These are phyloP conservation scores for Thielaviopsis populi DNA, from an alignment of 2,329 filamentous ascomycete genomes.

Conservation along the genomic window DNA sequence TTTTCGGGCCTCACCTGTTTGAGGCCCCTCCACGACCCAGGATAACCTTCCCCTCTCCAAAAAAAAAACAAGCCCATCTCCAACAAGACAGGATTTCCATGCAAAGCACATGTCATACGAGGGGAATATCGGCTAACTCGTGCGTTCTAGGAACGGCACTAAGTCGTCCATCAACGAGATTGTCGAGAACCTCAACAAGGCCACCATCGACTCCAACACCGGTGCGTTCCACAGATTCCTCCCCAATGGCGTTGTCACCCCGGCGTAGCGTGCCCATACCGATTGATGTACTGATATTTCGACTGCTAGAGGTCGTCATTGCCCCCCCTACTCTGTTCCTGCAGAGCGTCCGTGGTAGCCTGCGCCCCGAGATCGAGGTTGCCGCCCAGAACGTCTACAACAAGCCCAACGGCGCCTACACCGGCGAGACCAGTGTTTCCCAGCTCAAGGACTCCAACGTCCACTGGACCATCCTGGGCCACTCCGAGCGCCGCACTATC, in stretches of 20 bases:
- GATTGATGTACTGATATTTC: neutral
- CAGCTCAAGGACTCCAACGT: constrained; percentile 84
- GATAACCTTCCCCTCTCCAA: neutral
- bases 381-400: constrained; percentile 95
- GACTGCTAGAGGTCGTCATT: constrained; percentile 69
- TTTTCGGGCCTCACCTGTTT: constrained; percentile 5
- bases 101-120: neutral
- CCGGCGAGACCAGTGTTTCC: constrained; percentile 83
- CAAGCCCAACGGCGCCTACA: constrained; percentile 93
- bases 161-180: constrained; percentile 81
- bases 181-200: constrained; percentile 74
- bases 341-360: constrained; percentile 63
- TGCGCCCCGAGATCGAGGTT: constrained; percentile 64
- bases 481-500: constrained; percentile 88
- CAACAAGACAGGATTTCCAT: neutral
- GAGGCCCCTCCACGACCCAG: neutral
- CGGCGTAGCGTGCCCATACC: neutral
- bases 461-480: constrained; percentile 81
- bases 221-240: constrained; percentile 1
- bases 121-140: neutral
- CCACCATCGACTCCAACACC: constrained; percentile 50
- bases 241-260: neutral
- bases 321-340: constrained; percentile 86
- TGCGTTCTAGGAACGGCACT: constrained; percentile 66
- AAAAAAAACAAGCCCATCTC: neutral